These are phyloP conservation scores for Saccharomyces hybrid DNA, from an alignment of 1,139 yeast genomes.

Conservation along the genomic window DNA sequence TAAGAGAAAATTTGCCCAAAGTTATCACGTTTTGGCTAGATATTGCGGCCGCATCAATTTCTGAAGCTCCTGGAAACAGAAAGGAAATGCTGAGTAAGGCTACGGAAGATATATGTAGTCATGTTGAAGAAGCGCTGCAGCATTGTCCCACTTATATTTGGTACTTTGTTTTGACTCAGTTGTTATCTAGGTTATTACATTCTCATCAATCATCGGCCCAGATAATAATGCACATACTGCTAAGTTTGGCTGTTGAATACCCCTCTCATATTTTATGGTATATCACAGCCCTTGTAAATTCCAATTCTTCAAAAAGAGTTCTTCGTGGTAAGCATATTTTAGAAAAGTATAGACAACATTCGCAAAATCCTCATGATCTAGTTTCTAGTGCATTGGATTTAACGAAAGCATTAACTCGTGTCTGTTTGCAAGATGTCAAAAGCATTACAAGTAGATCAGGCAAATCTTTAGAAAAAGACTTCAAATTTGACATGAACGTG, in stretches of 20 bases:
- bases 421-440: constrained; percentile 29
- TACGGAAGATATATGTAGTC: constrained; percentile 33
- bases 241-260: constrained; percentile 52
- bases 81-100: constrained; percentile 27
- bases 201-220: constrained; percentile 50
- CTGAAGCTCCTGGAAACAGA: constrained; percentile 15
- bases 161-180: constrained; percentile 82
- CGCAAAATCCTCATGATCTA: constrained; percentile 10
- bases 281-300: constrained; percentile 63
- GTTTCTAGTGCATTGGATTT: constrained; percentile 18
- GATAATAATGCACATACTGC: constrained; percentile 50
- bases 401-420: constrained; percentile 25
- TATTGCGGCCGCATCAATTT: constrained; percentile 44
- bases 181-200: constrained; percentile 73
- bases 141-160: constrained; percentile 59
- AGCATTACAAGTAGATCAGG: constrained; percentile 27
- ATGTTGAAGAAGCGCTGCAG: constrained; percentile 42
- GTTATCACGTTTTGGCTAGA: constrained; percentile 89
- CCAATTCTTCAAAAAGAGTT: constrained; percentile 53
- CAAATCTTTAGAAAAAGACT: constrained; percentile 39
- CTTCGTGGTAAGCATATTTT: constrained; percentile 46
- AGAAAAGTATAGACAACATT: constrained; percentile 20
- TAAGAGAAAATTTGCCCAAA: constrained; percentile 84
- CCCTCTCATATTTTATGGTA: constrained; percentile 87
- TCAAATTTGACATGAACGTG: constrained; percentile 40